phyloP scores from a whole-genome alignment of 2,329 filamentous ascomycete species.

The Orbilia brochopaga region DNA sequence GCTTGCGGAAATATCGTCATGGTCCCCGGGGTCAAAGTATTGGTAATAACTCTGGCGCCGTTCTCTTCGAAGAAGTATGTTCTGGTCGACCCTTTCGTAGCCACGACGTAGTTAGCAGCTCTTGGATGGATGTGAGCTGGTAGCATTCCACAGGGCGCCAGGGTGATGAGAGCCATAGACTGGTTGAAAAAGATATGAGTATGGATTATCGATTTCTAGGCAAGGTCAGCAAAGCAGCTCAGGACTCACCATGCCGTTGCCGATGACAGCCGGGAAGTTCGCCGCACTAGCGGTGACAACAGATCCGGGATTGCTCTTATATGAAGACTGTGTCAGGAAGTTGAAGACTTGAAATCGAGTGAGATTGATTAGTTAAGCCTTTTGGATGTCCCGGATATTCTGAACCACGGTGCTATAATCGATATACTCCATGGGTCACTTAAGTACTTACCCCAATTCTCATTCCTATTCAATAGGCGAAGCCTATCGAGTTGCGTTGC shows the following conservation, averaged over 20 bases:
- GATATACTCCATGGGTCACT: too few relatives aligned
- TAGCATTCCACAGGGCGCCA: slow-evolving; percentile 64
- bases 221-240: too few relatives aligned
- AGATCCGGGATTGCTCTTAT: slow-evolving; percentile 60
- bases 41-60: slow-evolving; percentile 60
- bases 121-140: slow-evolving; percentile 63
- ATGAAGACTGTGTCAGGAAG: slow-evolving; percentile 60
- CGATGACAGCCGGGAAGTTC: slow-evolving; percentile 62
- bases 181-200: not conserved
- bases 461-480: slow-evolving; percentile 58
- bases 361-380: not conserved
- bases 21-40: slow-evolving; percentile 59
- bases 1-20: slow-evolving; percentile 63
- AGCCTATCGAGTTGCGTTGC: slow-evolving; percentile 62
- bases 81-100: slow-evolving; percentile 61
- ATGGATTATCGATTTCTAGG: not conserved
- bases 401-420: too few relatives aligned
- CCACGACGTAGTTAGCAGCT: slow-evolving; percentile 62
- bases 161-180: slow-evolving; percentile 60
- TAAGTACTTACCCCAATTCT: slow-evolving; percentile 59
- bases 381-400: too few relatives aligned
- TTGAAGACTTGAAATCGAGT: slow-evolving; percentile 58
- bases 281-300: slow-evolving; percentile 64
- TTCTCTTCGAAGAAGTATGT: slow-evolving; percentile 65
- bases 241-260: slow-evolving; percentile 60